Percentiles rank a stretch among this genome's conserved stretches.
Conservation (phyloP, 2,329 filamentous ascomycete genomes). For the Verticillium klebahnii region DNA sequence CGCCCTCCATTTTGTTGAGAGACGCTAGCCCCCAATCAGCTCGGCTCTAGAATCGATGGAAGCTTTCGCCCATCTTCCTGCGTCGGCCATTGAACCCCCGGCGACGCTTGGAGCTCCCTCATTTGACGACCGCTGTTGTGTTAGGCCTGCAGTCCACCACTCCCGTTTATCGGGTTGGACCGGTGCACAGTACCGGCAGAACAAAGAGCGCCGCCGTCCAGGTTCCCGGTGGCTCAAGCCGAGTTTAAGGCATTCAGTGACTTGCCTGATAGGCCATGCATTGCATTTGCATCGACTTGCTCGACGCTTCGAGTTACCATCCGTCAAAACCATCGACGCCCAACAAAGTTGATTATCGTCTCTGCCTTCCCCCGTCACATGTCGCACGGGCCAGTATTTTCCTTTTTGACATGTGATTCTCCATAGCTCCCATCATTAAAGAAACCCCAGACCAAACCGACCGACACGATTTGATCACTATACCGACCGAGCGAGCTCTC, state of each 20-base stretch:
- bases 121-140: neutral
- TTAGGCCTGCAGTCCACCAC: neutral
- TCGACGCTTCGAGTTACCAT: neutral
- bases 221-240: too few relatives aligned
- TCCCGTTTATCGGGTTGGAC: neutral
- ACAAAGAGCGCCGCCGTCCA: neutral
- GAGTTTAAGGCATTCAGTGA: too few relatives aligned
- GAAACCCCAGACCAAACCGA: neutral
- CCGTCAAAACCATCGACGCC: neutral
- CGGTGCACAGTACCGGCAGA: neutral
- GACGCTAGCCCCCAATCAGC: neutral
- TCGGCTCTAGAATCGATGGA: neutral
- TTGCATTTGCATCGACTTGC: too few relatives aligned
- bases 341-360: neutral
- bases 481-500: neutral
- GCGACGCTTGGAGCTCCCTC: too few relatives aligned
- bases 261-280: too few relatives aligned
- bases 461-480: neutral
- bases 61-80: neutral
- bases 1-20: neutral
- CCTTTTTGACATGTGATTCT: neutral
- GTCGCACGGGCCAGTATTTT: neutral
- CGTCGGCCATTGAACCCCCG: neutral
- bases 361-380: neutral
- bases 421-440: neutral